phyloP scores from a whole-genome alignment of 2,329 filamentous ascomycete species.

The Ophiostoma angusticollis region DNA sequence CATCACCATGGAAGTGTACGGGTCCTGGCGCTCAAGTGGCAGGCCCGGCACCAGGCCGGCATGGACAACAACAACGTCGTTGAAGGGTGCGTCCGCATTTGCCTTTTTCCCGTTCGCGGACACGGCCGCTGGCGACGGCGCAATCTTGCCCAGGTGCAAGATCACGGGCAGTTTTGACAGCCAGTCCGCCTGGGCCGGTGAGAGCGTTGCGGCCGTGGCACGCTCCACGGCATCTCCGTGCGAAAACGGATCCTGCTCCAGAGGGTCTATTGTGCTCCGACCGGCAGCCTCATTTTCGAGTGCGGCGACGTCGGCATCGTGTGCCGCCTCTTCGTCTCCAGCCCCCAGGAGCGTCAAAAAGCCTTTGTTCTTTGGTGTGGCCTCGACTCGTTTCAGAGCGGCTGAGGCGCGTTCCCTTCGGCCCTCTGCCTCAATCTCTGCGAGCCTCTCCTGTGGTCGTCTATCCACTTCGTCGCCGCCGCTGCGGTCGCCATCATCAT shows the following conservation, averaged over 20 bases:
- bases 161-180: slow-evolving; percentile 65
- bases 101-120: background rate
- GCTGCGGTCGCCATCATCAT: no score
- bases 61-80: slow-evolving; percentile 63
- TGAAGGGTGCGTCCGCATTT: slow-evolving; percentile 14
- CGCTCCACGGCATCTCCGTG: slow-evolving; percentile 31
- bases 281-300: slow-evolving; percentile 5
- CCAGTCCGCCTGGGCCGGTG: slow-evolving; percentile 51
- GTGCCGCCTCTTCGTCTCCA: background rate
- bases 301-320: slow-evolving; percentile 9
- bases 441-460: background rate
- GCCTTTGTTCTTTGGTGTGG: background rate
- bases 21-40: slow-evolving; percentile 55
- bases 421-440: slow-evolving; percentile 9
- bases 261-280: slow-evolving; percentile 8
- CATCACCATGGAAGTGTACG: slow-evolving; percentile 85
- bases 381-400: slow-evolving; percentile 14
- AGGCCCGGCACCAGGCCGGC: slow-evolving; percentile 72
- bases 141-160: slow-evolving; percentile 48
- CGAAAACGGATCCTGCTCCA: slow-evolving; percentile 14
- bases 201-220: slow-evolving; percentile 41
- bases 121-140: slow-evolving; percentile 31
- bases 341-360: background rate
- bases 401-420: slow-evolving; percentile 7
- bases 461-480: background rate